These are phyloP conservation scores for Paecilomyces dactylethromorphus DNA, from an alignment of 2,329 filamentous ascomycete species.

Conservation along the genomic window DNA sequence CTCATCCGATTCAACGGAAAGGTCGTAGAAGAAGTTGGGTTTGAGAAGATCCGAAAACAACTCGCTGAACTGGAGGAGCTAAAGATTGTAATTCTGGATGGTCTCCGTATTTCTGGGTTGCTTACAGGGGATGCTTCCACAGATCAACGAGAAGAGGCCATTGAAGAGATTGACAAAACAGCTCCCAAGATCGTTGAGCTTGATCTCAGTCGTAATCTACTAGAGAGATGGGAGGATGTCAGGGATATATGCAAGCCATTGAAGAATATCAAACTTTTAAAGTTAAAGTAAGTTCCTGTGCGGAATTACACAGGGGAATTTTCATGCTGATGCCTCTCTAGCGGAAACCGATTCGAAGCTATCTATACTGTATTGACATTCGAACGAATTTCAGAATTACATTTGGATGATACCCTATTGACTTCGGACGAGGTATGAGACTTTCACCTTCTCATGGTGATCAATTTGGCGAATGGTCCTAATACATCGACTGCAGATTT, in stretches of 20 bases:
- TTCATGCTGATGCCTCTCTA: conserved; percentile 28
- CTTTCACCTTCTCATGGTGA: conserved; percentile 2
- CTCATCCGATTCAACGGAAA: conserved; percentile 71
- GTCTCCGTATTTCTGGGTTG: conserved; percentile 52
- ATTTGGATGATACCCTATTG: conserved; percentile 61
- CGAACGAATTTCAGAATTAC: conserved; percentile 51
- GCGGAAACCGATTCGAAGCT: conserved; percentile 62
- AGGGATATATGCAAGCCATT: conserved; percentile 66
- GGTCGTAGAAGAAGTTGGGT: conserved; percentile 86
- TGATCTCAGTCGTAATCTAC: conserved; percentile 78
- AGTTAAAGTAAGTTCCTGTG: conserved; percentile 57
- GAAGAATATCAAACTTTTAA: conserved; percentile 58
- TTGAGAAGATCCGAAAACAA: conserved; percentile 81
- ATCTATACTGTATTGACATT: conserved; percentile 39
- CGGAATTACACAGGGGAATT: conserved; percentile 3
- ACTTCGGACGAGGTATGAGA: conserved; percentile 58
- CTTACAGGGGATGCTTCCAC: conserved; percentile 16
- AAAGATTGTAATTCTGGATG: conserved; percentile 75
- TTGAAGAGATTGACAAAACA: conserved; percentile 47
- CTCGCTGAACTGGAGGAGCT: conserved; percentile 72
- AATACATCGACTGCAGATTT: conserved; percentile 22
- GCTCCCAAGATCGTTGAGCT: conserved; percentile 63
- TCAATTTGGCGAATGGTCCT: conserved; percentile 2
- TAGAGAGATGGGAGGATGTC: conserved; percentile 62
- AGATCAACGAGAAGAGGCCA: conserved; percentile 17